Evolutionary conservation across 176 grass and related monocot species (phyloP), one percentile per base, ranked within the genome.

Genomic region (Carex parvula): DNA sequence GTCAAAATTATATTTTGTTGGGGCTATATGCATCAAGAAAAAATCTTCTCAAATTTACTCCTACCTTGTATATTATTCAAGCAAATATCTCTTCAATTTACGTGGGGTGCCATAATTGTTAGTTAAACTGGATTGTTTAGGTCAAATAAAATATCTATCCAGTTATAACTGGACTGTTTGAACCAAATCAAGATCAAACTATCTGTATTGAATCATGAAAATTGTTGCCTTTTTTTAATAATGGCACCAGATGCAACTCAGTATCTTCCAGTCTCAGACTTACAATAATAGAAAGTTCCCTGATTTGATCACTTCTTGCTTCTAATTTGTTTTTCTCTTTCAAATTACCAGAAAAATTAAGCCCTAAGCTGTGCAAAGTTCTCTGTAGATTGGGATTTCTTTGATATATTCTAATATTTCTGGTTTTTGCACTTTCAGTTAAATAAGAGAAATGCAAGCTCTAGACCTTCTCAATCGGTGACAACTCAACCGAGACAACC

Each of bases 401-500:
- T 39, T 32, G 9, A 60, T 8, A 12, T 37, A 0, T 77, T 4
- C 3, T 70, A 72, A 61, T 11, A 46, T 24, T 35, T 52, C 12
- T 72, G 32, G 8, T 78, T 58, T 55, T 60, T 24, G 53, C 65
- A 26, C 60, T 37, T 73, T 56, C 22, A 24, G 13, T 80, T 41
- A 18, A 75, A 52, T 83, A 50, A 86, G 79, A 72, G 14, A 46
- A 55, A 70, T 54, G 60, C 70, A 79, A 71, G 61, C 50, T 69
- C 10, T 20, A 85, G 72, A 32, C 55, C 44, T 66, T 67, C 48
- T 30, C 80, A 53, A 20, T 68, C 32, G 15, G 66, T 30, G 14
- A 50, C 75, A 3, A 46, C 18, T 86, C 53, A 54, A 3, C 46
- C n/a, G 16, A 41, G 60, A 22, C 84, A 71, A 58, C 70, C 53